Percentiles rank a stretch among this genome's conserved stretches.
Evolutionary conservation across 352 stramenopile genomes (phyloP).

Genomic region (Globisporangium apiculatum): DNA sequence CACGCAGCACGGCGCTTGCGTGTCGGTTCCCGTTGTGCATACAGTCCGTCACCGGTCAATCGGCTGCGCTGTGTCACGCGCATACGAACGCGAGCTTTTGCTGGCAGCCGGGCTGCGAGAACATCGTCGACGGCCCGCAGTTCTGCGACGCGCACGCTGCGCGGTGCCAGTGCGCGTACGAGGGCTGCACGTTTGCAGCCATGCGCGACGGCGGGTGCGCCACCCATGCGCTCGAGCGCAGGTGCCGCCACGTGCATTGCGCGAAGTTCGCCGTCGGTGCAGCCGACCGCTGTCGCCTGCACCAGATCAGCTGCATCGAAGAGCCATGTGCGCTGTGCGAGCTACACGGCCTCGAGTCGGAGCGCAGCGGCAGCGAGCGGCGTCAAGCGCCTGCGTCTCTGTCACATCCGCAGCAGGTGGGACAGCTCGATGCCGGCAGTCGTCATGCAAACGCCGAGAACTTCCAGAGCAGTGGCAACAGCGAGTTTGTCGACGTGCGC

Average conservation of each 20-base stretch:
- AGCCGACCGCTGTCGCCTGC: conserved; percentile 29
- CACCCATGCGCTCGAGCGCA: conserved; percentile 30
- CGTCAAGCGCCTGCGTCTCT: background rate
- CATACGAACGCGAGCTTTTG: conserved; percentile 53
- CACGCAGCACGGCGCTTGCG: conserved; percentile 2
- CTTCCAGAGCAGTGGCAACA: conserved; percentile 4
- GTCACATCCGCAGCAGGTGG: background rate
- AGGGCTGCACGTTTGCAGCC: conserved; percentile 38
- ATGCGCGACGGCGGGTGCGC: conserved; percentile 28
- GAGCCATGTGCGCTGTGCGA: conserved; percentile 49
- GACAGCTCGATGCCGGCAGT: background rate
- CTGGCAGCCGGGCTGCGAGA: conserved; percentile 53
- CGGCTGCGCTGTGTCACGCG: conserved; percentile 29
- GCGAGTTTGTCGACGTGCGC: background rate
- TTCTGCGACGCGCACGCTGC: conserved; percentile 59
- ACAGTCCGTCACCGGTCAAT: conserved; percentile 17
- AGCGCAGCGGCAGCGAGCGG: background rate
- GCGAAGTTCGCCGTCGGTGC: conserved; percentile 46
- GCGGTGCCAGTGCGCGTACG: conserved; percentile 44
- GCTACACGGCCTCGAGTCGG: conserved; percentile 14
- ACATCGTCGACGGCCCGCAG: conserved; percentile 36
- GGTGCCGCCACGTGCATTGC: conserved; percentile 53
- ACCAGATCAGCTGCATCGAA: conserved; percentile 41
- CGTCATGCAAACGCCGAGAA: conserved; percentile 6
- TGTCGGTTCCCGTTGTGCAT: conserved; percentile 43